Percentiles rank a stretch among this genome's conserved stretches.
These are phyloP conservation scores for Penicillium polonicum DNA, from an alignment of 2,329 filamentous ascomycete species.

Conservation along the genomic window DNA sequence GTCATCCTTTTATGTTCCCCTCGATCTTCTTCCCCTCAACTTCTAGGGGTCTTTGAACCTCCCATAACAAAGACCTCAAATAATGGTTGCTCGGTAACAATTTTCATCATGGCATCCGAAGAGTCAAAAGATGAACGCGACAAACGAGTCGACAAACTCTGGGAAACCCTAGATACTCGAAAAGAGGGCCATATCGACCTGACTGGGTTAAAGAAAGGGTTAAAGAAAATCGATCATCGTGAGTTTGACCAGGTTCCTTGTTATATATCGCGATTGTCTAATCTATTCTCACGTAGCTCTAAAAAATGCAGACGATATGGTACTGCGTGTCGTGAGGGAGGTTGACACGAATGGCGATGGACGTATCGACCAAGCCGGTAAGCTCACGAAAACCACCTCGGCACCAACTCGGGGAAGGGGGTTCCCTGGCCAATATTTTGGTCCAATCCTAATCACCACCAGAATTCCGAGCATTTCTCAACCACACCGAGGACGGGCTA, in stretches of 20 bases:
- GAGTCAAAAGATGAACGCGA: slow-evolving; percentile 78
- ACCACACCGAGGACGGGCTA: slow-evolving; percentile 81
- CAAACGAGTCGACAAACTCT: slow-evolving; percentile 77
- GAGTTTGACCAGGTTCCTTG: slow-evolving; percentile 39
- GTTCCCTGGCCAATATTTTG: slow-evolving; percentile 18
- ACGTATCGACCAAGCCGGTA: slow-evolving; percentile 87
- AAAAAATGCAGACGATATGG: slow-evolving; percentile 86
- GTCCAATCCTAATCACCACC: slow-evolving; percentile 25
- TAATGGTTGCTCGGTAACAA: slow-evolving; percentile 50
- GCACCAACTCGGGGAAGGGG: slow-evolving; percentile 12
- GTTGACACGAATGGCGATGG: slow-evolving; percentile 88
- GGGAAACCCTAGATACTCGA: slow-evolving; percentile 76
- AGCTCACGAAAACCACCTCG: slow-evolving; percentile 29
- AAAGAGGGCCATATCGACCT: slow-evolving; percentile 78
- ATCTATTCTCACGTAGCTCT: slow-evolving; percentile 50
- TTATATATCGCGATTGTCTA: slow-evolving; percentile 24
- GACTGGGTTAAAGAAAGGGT: slow-evolving; percentile 76
- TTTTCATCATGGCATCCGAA: slow-evolving; percentile 60
- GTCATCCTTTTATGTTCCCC: slow-evolving; percentile 29
- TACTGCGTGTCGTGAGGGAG: slow-evolving; percentile 73
- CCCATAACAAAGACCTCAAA: slow-evolving; percentile 34
- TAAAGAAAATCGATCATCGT: slow-evolving; percentile 92
- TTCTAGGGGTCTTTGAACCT: neutral
- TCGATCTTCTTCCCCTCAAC: slow-evolving; percentile 10
- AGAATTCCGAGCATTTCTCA: slow-evolving; percentile 91